phyloP scores from a whole-genome alignment of 805 yeast genomes.

The Dipodascopsis tothii region DNA sequence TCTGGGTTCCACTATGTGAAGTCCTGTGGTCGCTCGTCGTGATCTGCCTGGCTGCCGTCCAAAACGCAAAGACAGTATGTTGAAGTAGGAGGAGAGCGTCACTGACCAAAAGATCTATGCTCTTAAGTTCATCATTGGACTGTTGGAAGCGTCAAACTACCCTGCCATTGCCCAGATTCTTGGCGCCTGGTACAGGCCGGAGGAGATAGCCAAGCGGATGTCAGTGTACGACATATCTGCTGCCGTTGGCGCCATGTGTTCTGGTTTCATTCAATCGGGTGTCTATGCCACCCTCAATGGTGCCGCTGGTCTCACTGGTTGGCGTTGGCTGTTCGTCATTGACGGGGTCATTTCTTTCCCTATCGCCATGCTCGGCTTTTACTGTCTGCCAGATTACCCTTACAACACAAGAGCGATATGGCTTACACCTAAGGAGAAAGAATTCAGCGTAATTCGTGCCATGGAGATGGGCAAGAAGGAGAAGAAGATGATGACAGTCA shows the following conservation, averaged over 20 bases:
- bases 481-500: slow-evolving; percentile 7
- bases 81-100: too few species aligned
- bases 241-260: slow-evolving; percentile 43
- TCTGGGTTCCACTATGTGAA: too few species aligned
- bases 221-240: slow-evolving; percentile 9
- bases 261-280: slow-evolving; percentile 52
- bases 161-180: too few species aligned
- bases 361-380: slow-evolving; percentile 36
- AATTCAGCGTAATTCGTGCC: slow-evolving; percentile 10
- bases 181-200: slow-evolving; percentile 53
- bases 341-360: slow-evolving; percentile 40
- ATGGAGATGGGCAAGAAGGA: slow-evolving; percentile 6
- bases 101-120: too few species aligned
- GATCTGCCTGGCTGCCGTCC: too few species aligned
- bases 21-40: too few species aligned
- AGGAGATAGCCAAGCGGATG: slow-evolving; percentile 37
- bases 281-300: slow-evolving; percentile 28
- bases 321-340: slow-evolving; percentile 36
- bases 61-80: slow-evolving; percentile 33
- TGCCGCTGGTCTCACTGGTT: slow-evolving; percentile 28
- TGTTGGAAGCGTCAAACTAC: too few species aligned
- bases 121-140: too few species aligned
- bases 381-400: slow-evolving; percentile 48
- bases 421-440: slow-evolving; percentile 6
- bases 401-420: slow-evolving; percentile 7